Evolutionary conservation across 1,139 yeast genomes (phyloP), one percentile per base, ranked within the genome.

Genomic region (Taphrina deformans): DNA sequence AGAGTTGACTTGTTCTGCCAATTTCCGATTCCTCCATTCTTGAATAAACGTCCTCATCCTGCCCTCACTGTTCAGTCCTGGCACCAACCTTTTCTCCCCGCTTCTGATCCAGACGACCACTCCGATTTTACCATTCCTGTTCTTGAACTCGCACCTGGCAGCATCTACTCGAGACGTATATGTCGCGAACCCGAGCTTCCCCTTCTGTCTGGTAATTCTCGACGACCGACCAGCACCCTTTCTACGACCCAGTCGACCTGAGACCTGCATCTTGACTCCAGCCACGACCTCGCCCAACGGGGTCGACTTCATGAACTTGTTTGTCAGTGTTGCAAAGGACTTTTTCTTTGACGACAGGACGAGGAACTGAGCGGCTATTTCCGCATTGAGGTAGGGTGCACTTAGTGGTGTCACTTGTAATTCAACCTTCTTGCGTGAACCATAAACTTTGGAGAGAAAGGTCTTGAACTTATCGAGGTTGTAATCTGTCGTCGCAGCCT

Each of bases 341-440:
- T 53, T 51, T 21, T 59, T 59, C 51, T 50, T 59, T 38, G 63
- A 59, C 9, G 63, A 59, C 40, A 59, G 29, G 27, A 59, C 63
- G 24, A 59, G 44, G 26, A 33, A 59, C 21, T 59, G 63, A 2
- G 63, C 63, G 14, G 63, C 63, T 9, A 59, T 59, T 48, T 59
- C 63, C 7, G 63, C 63, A 48, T 59, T 59, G 38, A 59, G 63
- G 27, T 59, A 59, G 2, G 63, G 63, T 18, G 63, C 63, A 59
- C 63, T 59, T 14, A 59, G 63, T 12, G 63, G 63, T 35, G 46
- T 59, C 27, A 59, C 63, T 29, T 59, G 46, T 29, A 59, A 18
- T 3, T 59, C 63, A 35, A 59, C 18, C 56, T 59, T 38, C 24
- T 59, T 59, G 24, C 23, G 41, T 10, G 48, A 24, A 33, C 63